phyloP scores from a whole-genome alignment of 805 yeast genomes.

The Tetrapisispora arboricola region DNA sequence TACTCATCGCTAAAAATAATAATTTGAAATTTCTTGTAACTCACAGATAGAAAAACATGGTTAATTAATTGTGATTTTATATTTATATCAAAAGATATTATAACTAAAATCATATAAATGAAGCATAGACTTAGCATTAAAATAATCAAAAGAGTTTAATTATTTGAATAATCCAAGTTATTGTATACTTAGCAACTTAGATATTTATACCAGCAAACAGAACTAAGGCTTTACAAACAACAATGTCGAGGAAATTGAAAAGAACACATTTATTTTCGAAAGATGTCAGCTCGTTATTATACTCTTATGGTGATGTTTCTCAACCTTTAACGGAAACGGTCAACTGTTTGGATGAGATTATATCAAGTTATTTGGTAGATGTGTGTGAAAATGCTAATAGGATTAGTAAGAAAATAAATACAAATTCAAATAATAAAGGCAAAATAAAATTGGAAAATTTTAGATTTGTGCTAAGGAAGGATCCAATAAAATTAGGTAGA shows the following conservation, averaged over 20 bases:
- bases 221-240: no score
- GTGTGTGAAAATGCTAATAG: constrained; percentile 46
- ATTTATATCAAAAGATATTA: no score
- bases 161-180: no score
- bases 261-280: constrained; percentile 37
- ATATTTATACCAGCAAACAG: neutral
- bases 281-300: constrained; percentile 48
- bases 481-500: constrained; percentile 58
- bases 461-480: constrained; percentile 57
- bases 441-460: constrained; percentile 66
- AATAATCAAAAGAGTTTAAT: no score
- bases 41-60: no score
- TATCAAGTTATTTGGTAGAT: constrained; percentile 52
- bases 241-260: constrained; percentile 31
- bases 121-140: no score
- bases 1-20: no score
- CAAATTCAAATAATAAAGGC: constrained; percentile 37
- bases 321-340: constrained; percentile 58
- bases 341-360: constrained; percentile 55
- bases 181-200: no score
- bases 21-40: no score
- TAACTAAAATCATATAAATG: no score
- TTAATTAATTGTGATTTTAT: no score
- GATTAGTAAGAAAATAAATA: constrained; percentile 29
- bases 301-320: constrained; percentile 65